These are phyloP conservation scores for Musa acuminata DNA, from an alignment of 176 grass and related monocot genomes.

Conservation along the genomic window DNA sequence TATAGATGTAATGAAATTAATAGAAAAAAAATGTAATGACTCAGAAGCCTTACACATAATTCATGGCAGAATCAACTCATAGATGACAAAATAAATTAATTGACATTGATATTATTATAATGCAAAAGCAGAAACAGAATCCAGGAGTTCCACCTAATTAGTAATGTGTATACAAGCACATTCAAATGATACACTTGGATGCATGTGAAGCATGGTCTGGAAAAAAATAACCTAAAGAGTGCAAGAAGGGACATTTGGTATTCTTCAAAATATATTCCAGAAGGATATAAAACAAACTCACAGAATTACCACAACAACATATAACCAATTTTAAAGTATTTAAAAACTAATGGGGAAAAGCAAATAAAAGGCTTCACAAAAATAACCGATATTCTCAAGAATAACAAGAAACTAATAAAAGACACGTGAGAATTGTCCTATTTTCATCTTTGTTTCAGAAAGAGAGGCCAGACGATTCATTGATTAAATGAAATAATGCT, in stretches of 20 bases:
- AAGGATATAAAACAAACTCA: not conserved
- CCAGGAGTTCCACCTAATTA: not conserved
- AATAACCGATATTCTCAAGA: not conserved
- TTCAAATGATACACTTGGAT: not conserved
- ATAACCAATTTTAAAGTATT: not conserved
- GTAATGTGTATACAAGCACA: not conserved
- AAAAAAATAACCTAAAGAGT: not conserved
- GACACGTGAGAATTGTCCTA: not conserved
- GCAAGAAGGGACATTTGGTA: not conserved
- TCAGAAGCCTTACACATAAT: no score
- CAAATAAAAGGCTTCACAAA: not conserved
- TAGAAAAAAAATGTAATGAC: no score
- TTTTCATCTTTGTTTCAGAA: not conserved
- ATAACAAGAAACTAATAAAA: not conserved
- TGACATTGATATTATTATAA: not conserved
- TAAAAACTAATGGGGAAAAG: not conserved
- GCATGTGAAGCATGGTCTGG: not conserved
- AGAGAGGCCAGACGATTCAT: not conserved
- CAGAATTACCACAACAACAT: not conserved
- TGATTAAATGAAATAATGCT: not conserved
- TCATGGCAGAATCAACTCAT: no score
- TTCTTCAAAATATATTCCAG: not conserved
- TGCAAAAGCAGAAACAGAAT: not conserved
- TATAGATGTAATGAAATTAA: no score
- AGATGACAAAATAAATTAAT: not conserved